These are phyloP conservation scores for Bondarzewia mesenterica DNA, from an alignment of 1,284 basidiomycete species.

Conservation along the genomic window DNA sequence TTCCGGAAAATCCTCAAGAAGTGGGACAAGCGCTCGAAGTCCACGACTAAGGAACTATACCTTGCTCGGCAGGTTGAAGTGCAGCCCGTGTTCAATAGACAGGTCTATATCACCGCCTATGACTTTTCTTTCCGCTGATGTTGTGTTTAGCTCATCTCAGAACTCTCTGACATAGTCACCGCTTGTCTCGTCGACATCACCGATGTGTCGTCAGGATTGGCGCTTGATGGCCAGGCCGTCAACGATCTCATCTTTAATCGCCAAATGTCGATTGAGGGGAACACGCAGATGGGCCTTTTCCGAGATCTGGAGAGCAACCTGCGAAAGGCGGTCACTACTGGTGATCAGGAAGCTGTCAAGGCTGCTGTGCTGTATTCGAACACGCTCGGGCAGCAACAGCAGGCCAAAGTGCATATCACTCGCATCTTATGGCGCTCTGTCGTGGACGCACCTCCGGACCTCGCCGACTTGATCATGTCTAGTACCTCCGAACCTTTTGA, in stretches of 20 bases:
- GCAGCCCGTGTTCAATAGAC: conserved; percentile 95
- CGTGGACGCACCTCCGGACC: conserved; percentile 66
- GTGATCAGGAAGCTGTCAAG: conserved; percentile 51
- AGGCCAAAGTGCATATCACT: conserved; percentile 59
- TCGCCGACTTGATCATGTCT: conserved; percentile 69
- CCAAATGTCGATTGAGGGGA: conserved; percentile 60
- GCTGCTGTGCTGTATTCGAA: conserved; percentile 72
- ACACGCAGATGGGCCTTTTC: conserved; percentile 61
- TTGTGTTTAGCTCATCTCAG: conserved; percentile 75
- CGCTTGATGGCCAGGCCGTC: conserved; percentile 50
- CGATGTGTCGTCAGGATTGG: conserved; percentile 69
- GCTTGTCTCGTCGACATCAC: conserved; percentile 91
- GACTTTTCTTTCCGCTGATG: background rate
- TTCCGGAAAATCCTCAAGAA: conserved; percentile 99
- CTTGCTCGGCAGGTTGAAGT: conserved; percentile 96
- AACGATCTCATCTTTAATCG: conserved; percentile 55
- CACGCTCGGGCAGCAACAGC: conserved; percentile 51
- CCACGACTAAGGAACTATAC: conserved; percentile 93
- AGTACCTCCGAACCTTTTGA: conserved; percentile 68
- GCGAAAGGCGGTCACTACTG: conserved; percentile 61
- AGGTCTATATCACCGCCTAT: conserved; percentile 40
- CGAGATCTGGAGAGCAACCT: conserved; percentile 85
- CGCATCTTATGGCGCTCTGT: conserved; percentile 90
- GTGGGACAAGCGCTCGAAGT: conserved; percentile 96
- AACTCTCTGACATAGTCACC: conserved; percentile 91